These are phyloP conservation scores for Nannochloropsis salina DNA, from an alignment of 108 stramenopile species.

Conservation along the genomic window DNA sequence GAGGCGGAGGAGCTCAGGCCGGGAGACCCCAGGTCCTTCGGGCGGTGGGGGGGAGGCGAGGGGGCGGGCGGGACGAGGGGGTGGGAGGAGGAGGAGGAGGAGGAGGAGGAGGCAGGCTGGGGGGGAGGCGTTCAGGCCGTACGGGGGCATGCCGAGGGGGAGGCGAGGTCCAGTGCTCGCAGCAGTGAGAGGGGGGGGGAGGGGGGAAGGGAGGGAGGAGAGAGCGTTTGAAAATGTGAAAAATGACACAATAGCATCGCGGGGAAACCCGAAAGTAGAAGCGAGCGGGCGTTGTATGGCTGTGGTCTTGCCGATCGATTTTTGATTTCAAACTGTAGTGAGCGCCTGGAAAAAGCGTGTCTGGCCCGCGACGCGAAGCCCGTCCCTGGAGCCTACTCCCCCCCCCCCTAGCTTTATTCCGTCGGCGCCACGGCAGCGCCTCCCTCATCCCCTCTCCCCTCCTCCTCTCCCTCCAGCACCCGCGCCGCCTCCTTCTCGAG, in stretches of 20 bases:
- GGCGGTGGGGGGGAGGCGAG: background rate
- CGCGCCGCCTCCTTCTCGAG: background rate
- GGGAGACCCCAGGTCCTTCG: background rate
- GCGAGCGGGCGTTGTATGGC: too few relatives aligned
- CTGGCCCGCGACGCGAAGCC: too few relatives aligned
- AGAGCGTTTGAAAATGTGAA: too few relatives aligned
- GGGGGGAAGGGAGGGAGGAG: background rate
- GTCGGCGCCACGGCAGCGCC: background rate
- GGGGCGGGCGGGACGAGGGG: background rate
- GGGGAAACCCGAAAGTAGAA: too few relatives aligned
- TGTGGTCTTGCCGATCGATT: too few relatives aligned
- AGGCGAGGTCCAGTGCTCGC: conserved; percentile 16
- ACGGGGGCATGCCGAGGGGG: background rate
- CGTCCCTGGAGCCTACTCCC: background rate
- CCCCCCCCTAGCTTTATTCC: background rate
- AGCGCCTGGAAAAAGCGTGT: too few relatives aligned
- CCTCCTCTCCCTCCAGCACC: background rate
- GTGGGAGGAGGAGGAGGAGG: background rate
- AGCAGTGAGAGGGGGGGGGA: background rate
- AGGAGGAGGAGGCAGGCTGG: background rate
- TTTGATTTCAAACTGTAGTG: too few relatives aligned
- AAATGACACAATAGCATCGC: too few relatives aligned
- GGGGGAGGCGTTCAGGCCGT: background rate
- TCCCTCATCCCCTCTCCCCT: background rate
- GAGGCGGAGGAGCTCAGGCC: background rate